Evolutionary conservation across 2,329 filamentous ascomycete species (phyloP).

Genomic region (Cordyceps farinosa): DNA sequence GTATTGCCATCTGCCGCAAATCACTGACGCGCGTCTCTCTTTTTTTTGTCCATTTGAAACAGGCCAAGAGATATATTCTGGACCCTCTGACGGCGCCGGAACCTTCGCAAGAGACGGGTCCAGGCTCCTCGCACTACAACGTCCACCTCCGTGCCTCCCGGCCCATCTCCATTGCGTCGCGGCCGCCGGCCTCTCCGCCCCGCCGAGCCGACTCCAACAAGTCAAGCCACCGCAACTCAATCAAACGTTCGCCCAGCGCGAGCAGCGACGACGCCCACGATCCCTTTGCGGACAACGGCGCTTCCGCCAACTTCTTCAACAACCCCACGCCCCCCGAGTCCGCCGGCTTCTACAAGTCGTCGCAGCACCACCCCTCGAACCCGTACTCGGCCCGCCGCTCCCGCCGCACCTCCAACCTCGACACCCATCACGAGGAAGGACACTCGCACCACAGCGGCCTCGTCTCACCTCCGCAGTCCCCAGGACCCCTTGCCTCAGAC

Average conservation of each 20-base stretch:
- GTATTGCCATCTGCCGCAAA: neutral
- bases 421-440: conserved; percentile 20
- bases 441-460: conserved; percentile 19
- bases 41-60: conserved; percentile 4
- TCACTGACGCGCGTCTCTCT: conserved; percentile 9
- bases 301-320: conserved; percentile 20
- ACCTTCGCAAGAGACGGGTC: conserved; percentile 64
- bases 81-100: conserved; percentile 67
- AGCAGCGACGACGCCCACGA: neutral
- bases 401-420: conserved; percentile 19
- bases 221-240: neutral
- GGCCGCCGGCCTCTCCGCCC: neutral
- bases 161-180: neutral
- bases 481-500: conserved; percentile 20
- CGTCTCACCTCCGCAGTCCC: conserved; percentile 20
- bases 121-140: conserved; percentile 54
- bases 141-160: conserved; percentile 23
- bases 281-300: neutral
- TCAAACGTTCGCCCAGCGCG: neutral
- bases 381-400: conserved; percentile 31
- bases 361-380: conserved; percentile 45
- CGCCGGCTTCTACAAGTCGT: conserved; percentile 34
- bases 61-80: conserved; percentile 66
- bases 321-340: conserved; percentile 52
- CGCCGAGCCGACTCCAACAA: neutral